Percentiles rank a stretch among this genome's conserved stretches.
Evolutionary conservation across 2,329 filamentous ascomycete genomes (phyloP).

Genomic region (Colletotrichum spinosum): DNA sequence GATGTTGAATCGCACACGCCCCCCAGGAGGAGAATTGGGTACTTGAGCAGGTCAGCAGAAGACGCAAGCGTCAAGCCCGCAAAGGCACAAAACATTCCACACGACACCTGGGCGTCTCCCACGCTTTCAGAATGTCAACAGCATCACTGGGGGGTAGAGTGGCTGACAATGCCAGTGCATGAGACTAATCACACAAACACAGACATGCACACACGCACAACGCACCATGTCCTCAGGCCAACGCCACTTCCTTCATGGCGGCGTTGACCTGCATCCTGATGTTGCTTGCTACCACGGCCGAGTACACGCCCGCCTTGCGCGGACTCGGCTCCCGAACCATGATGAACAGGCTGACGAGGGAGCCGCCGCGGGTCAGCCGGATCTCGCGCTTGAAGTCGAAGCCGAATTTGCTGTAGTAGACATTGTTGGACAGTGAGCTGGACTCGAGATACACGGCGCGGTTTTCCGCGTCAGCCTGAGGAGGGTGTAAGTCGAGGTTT

Average conservation of each 20-base stretch:
- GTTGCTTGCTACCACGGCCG: conserved; percentile 47
- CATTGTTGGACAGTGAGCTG: conserved; percentile 74
- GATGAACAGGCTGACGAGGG: conserved; percentile 76
- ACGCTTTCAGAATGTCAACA: not conserved
- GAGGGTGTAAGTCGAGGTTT: not conserved
- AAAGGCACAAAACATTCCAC: not conserved
- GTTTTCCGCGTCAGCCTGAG: conserved; percentile 74
- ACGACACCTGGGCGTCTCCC: not conserved
- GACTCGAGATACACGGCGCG: conserved; percentile 83
- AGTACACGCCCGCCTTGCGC: conserved; percentile 42
- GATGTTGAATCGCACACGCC: conserved; percentile 32
- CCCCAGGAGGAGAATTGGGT: conserved; percentile 16
- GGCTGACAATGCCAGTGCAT: conserved; percentile 12
- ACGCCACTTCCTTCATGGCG: conserved; percentile 41
- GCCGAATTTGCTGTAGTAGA: conserved; percentile 80
- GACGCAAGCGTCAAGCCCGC: conserved; percentile 19
- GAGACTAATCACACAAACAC: too few species aligned
- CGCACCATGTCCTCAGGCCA: conserved; percentile 7
- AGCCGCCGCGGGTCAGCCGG: conserved; percentile 66
- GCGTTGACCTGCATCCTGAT: conserved; percentile 46
- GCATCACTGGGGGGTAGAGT: conserved; percentile 14
- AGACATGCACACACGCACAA: not conserved
- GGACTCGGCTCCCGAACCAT: conserved; percentile 81
- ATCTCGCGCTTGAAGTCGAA: conserved; percentile 76
- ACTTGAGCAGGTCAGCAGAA: conserved; percentile 30